These are phyloP conservation scores for Fusarium redolens DNA, from an alignment of 2,329 filamentous ascomycete species.

Conservation along the genomic window DNA sequence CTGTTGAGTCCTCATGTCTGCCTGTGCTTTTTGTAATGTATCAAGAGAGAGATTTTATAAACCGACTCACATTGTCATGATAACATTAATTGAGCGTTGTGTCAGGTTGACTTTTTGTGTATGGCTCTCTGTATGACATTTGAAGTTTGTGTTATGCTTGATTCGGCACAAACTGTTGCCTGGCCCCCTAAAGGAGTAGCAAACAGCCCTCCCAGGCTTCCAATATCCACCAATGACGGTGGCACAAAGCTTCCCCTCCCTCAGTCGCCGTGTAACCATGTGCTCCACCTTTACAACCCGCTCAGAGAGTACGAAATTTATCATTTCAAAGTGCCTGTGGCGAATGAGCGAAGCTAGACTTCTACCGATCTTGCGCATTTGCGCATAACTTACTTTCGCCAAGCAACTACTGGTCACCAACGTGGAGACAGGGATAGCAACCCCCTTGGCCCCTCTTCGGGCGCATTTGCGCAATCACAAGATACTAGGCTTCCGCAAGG, in stretches of 20 bases:
- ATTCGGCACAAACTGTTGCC: not conserved
- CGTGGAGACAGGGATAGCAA: not conserved
- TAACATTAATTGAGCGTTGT: not conserved
- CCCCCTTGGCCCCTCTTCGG: not conserved
- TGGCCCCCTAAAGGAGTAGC: fast-evolving
- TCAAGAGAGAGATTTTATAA: not conserved
- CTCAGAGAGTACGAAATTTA: not conserved
- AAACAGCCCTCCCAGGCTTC: not conserved
- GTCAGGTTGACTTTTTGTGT: fast-evolving
- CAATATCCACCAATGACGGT: not conserved
- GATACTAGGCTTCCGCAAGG: no score
- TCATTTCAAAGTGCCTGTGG: fast-evolving
- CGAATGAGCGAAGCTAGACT: no score
- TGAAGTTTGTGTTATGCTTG: not conserved
- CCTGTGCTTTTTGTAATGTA: not conserved
- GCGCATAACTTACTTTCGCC: not conserved
- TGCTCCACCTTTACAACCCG: not conserved
- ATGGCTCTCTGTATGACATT: no score
- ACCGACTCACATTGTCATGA: not conserved
- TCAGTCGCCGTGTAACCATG: not conserved
- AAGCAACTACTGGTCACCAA: not conserved
- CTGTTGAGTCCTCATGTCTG: constrained; percentile 57
- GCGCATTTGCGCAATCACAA: not conserved
- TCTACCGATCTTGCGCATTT: not conserved
- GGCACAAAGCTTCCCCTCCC: not conserved